Base-by-base conservation (phyloP, 2,329 filamentous ascomycete species). In the Alternaria brassicae region DNA sequence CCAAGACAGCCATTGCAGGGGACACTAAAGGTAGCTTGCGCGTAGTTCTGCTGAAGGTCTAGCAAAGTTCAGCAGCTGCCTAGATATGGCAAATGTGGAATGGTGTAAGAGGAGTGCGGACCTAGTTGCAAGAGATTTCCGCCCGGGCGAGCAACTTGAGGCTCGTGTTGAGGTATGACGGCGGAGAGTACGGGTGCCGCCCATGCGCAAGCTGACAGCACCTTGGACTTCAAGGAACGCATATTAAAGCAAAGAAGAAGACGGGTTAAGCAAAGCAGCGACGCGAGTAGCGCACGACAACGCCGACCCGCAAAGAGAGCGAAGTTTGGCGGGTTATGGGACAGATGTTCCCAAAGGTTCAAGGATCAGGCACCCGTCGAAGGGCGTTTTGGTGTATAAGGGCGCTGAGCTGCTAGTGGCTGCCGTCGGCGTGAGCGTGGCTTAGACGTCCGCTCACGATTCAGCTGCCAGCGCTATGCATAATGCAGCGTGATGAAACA, bases 1-100 rank as follows among this genome's bases (percentile, higher is more conserved):
- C 77, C 73, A 78, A 78, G 79, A 79, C 77, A 81, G 58, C 75
- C 73, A 55, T 60, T 65, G 71, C 78, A 80, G 34, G 79, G 76
- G 37, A 82, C 70, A 50, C 70, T 73, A 74, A 82, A 81, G 49
- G 75, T 80, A 58, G 79, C 78, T 73, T 78, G 71, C 52, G 73
- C 73, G 70, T 76, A 75, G 55, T 66, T 69, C 49, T 74, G 68
- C 47, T 72, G 73, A 53, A 72, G 53, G 53, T 76, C 75, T 78
- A 54, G n/a, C 55, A 27, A 40, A 9, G 39, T 56, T 75, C 62
- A 77, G 73, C 63, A 72, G 72, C 48, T 74, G 75, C 74, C 71
- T 76, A 62, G 62, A 27, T 56, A 70, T 66, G 70, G 71, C 70
- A 54, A 72, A 67, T n/a, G 23, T 47, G 30, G 21, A 27, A 13